phyloP scores from a whole-genome alignment of 2,329 filamentous ascomycete genomes.

The Diaporthe longicolla region DNA sequence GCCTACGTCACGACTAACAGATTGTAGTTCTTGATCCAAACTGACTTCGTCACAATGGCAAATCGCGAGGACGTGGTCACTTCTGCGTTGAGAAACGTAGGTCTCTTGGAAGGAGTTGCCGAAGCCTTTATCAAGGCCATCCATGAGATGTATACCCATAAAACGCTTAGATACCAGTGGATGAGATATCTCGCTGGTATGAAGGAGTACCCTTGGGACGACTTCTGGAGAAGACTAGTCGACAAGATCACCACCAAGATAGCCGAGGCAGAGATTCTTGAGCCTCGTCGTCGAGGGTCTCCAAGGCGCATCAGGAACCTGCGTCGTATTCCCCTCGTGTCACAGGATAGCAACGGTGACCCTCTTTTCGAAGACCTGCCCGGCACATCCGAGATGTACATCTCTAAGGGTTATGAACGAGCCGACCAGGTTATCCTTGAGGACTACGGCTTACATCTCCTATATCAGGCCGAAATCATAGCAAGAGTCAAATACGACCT shows the following conservation, averaged over 20 bases:
- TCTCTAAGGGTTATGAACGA: too few relatives aligned
- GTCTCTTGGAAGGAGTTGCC: conserved; percentile 54
- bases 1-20: too few relatives aligned
- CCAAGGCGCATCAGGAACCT: too few relatives aligned
- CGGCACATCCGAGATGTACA: too few relatives aligned
- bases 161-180: conserved; percentile 58
- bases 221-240: conserved; percentile 49
- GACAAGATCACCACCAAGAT: conserved; percentile 45
- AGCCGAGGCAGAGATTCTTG: too few relatives aligned
- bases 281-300: too few relatives aligned
- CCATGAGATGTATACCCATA: conserved; percentile 55
- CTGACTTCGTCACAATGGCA: conserved; percentile 63
- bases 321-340: too few relatives aligned
- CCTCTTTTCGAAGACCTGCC: too few relatives aligned
- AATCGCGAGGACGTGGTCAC: conserved; percentile 58
- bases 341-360: too few relatives aligned
- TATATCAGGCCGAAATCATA: neutral
- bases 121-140: conserved; percentile 57
- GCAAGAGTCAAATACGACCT: conserved; percentile 37
- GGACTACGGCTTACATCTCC: conserved; percentile 20
- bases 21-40: conserved; percentile 60
- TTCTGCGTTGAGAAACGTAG: conserved; percentile 56
- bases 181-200: conserved; percentile 58
- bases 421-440: conserved; percentile 8
- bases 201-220: conserved; percentile 45